phyloP scores from a whole-genome alignment of 2,329 filamentous ascomycete genomes.

The Fusarium foetens region DNA sequence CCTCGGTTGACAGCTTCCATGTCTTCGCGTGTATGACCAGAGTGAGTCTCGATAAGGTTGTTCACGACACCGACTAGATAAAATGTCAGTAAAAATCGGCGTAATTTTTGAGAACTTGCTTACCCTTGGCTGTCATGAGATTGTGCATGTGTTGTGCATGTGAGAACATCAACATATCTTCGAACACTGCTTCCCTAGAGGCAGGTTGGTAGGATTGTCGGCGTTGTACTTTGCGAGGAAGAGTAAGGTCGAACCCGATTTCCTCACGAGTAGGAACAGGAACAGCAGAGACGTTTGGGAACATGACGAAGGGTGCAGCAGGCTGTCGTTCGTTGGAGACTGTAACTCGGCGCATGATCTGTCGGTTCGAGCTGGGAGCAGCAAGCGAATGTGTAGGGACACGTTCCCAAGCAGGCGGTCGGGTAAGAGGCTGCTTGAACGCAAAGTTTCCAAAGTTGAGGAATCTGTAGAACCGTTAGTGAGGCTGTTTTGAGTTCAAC shows the following conservation, averaged over 20 bases:
- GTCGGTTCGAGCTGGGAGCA: conserved; percentile 38
- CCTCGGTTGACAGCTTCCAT: conserved; percentile 17
- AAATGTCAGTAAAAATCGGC: conserved; percentile 17
- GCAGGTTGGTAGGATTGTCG: neutral
- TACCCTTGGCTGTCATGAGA: conserved; percentile 47
- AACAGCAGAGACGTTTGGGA: neutral
- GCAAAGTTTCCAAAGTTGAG: conserved; percentile 38
- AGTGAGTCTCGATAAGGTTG: conserved; percentile 34
- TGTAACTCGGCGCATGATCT: conserved; percentile 50
- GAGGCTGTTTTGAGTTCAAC: neutral
- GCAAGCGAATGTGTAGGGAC: conserved; percentile 43
- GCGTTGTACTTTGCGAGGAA: conserved; percentile 23
- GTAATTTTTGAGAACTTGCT: neutral
- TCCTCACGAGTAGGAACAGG: conserved; percentile 3
- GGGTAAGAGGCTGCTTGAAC: conserved; percentile 26
- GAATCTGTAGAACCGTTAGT: conserved; percentile 36
- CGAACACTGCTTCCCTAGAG: neutral
- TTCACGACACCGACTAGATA: conserved; percentile 43
- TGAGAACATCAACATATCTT: conserved; percentile 6
- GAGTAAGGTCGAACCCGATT: conserved; percentile 10
- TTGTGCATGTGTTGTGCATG: conserved; percentile 18
- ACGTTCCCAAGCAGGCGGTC: conserved; percentile 48
- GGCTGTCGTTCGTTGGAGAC: conserved; percentile 8
- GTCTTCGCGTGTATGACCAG: conserved; percentile 16
- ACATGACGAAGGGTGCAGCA: neutral